Percentiles rank a stretch among this genome's conserved stretches.
Evolutionary conservation across 352 stramenopile species (phyloP).

Genomic region (Aphanomyces cochlioides): DNA sequence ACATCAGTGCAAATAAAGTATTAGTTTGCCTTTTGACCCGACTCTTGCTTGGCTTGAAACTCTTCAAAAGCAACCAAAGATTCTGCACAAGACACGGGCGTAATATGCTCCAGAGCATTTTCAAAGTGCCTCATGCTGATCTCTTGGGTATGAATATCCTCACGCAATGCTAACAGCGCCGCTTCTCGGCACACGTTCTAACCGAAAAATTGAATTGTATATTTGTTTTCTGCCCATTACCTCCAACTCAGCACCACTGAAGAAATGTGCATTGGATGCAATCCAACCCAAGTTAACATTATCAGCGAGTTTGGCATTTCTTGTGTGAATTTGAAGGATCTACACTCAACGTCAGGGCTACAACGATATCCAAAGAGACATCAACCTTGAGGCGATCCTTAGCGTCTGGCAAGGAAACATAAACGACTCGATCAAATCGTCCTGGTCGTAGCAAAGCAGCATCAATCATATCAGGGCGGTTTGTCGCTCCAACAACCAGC

Average conservation of each 20-base stretch:
- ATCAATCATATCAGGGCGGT: constrained; percentile 97
- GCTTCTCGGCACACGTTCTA: constrained; percentile 86
- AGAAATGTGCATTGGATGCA: constrained; percentile 51
- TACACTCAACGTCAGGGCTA: constrained; percentile 26
- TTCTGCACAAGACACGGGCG: constrained; percentile 51
- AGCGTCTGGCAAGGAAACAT: constrained; percentile 87
- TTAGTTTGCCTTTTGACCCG: not conserved
- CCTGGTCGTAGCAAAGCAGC: constrained; percentile 95
- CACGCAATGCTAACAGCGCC: constrained; percentile 62
- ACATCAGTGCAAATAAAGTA: not conserved
- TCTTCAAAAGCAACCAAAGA: constrained; percentile 54
- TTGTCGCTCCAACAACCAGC: constrained; percentile 96
- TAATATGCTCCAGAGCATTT: constrained; percentile 44
- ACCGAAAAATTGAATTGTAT: not conserved
- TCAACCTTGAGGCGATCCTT: constrained; percentile 39
- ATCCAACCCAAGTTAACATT: constrained; percentile 66
- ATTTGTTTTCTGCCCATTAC: constrained; percentile 35
- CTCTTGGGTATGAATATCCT: constrained; percentile 50
- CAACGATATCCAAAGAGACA: not conserved
- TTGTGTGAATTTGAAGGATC: constrained; percentile 78
- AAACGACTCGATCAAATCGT: constrained; percentile 94
- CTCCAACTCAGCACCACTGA: constrained; percentile 86
- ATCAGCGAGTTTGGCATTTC: constrained; percentile 49
- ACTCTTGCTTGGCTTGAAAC: constrained; percentile 36
- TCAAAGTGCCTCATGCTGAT: constrained; percentile 65